Evolutionary conservation across 1,139 yeast species (phyloP).

Genomic region (Zygosaccharomyces pseudobailii): DNA sequence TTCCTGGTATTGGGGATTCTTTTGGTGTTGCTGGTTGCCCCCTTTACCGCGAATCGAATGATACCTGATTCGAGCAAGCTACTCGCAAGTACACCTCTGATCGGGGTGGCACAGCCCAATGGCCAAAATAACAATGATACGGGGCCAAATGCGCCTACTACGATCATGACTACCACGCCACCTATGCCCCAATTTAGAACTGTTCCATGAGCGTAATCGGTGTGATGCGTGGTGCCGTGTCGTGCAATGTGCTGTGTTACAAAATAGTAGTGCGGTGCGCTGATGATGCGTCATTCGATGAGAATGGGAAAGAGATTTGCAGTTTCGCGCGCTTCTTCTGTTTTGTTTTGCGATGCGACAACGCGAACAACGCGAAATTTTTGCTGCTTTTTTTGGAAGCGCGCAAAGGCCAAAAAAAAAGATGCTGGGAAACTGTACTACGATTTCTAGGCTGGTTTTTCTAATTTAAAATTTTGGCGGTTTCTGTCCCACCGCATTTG

Average conservation of each 20-base stretch:
- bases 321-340: neutral
- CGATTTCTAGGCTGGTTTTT: conserved; percentile 1
- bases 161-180: conserved; percentile 28
- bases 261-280: too few species aligned
- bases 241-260: neutral
- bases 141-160: conserved; percentile 39
- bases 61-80: conserved; percentile 23
- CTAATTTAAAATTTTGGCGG: conserved; percentile 1
- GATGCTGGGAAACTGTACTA: neutral
- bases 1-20: conserved; percentile 40
- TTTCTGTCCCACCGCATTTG: neutral
- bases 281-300: neutral
- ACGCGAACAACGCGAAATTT: conserved; percentile 2
- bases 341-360: conserved; percentile 1
- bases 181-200: conserved; percentile 28
- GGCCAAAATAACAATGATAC: conserved; percentile 59
- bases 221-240: neutral
- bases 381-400: conserved; percentile 4
- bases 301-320: neutral
- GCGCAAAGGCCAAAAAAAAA: neutral
- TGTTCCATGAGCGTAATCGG: conserved; percentile 12
- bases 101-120: conserved; percentile 51
- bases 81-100: conserved; percentile 20
- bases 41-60: conserved; percentile 36
- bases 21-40: conserved; percentile 40